Percentiles rank a stretch among this genome's conserved stretches.
Conservation (phyloP, 345 rosid species). For the Salix caprea region DNA sequence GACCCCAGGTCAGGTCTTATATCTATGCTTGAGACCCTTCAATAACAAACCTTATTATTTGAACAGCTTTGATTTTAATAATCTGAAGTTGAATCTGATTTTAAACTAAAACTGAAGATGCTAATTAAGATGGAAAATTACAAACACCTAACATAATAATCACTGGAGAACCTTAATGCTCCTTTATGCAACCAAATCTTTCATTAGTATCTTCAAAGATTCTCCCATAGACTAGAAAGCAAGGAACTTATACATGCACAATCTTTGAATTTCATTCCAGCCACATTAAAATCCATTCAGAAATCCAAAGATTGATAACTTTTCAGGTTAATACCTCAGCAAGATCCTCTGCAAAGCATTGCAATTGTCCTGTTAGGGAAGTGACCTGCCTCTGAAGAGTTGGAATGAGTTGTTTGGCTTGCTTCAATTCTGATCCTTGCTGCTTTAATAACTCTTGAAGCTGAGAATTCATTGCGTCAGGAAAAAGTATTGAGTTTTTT, state of each 20-base stretch:
- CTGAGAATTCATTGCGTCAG: slow-evolving; percentile 58
- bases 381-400: slow-evolving; percentile 75
- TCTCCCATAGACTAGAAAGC: not conserved
- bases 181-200: not conserved
- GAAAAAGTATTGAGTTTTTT: slow-evolving; percentile 70
- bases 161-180: not conserved
- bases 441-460: slow-evolving; percentile 48
- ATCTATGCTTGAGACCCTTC: not conserved
- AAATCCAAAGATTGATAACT: not conserved
- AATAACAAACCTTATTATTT: not conserved
- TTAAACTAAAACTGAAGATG: not conserved
- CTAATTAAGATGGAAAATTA: not conserved
- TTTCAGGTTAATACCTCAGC: slow-evolving; percentile 50
- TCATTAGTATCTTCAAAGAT: not conserved
- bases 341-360: slow-evolving; percentile 69
- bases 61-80: not conserved
- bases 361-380: slow-evolving; percentile 85
- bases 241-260: not conserved
- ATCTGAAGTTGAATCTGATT: not conserved
- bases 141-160: not conserved
- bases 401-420: slow-evolving; percentile 74
- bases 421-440: slow-evolving; percentile 71
- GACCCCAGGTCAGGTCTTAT: too few species aligned
- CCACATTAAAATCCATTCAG: not conserved
- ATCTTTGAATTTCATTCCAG: not conserved